phyloP scores from a whole-genome alignment of 2,329 filamentous ascomycete species.

The Davidsoniella australis region DNA sequence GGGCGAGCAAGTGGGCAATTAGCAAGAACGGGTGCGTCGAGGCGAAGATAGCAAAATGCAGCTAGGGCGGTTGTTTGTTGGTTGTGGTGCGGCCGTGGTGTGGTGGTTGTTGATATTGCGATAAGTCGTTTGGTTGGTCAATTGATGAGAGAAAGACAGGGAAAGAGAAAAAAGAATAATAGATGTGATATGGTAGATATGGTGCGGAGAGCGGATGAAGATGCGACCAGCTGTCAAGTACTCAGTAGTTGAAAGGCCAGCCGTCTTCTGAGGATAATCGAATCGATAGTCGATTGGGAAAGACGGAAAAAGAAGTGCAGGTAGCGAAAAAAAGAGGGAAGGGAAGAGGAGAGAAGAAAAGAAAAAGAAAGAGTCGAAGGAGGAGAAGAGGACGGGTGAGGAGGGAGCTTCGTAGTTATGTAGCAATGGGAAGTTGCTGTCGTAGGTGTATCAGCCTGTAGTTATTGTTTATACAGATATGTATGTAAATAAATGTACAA shows the following conservation, averaged over 20 bases:
- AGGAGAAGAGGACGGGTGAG: background rate
- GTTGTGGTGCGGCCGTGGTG: background rate
- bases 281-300: background rate
- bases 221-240: constrained; percentile 9
- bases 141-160: background rate
- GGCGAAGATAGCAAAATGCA: background rate
- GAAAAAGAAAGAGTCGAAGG: constrained; percentile 15
- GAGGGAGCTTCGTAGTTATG: constrained; percentile 10
- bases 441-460: no score
- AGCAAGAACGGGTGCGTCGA: background rate
- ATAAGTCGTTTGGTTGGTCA: background rate
- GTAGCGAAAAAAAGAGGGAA: constrained; percentile 9
- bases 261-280: constrained; percentile 3
- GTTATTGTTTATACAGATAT: no score
- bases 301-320: background rate
- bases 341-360: constrained; percentile 13
- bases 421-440: no score
- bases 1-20: background rate
- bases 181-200: constrained; percentile 1
- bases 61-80: background rate
- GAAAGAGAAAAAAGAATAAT: background rate
- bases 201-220: constrained; percentile 2
- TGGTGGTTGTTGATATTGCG: background rate
- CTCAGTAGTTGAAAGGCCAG: constrained; percentile 10
- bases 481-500: no score